phyloP scores from a whole-genome alignment of 306 rosid genomes.

The Carpinus fangiana region DNA sequence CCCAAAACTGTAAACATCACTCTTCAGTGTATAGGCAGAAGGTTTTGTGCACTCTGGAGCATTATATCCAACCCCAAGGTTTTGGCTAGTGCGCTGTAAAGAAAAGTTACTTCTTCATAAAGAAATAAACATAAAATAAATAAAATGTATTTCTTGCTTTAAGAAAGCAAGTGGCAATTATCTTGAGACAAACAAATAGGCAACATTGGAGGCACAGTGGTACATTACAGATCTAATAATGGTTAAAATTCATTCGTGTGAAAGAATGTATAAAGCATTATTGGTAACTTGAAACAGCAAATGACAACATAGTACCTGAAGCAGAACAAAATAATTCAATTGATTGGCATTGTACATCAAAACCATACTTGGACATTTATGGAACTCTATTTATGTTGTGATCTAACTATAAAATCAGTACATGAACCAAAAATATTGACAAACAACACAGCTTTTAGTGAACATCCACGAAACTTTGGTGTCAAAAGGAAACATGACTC shows the following conservation, averaged over 20 bases:
- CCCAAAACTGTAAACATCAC: slow-evolving; percentile 86
- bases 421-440: neutral
- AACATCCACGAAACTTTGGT: neutral
- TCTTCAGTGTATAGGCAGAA: slow-evolving; percentile 62
- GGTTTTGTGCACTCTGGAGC: slow-evolving; percentile 86
- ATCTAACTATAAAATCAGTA: neutral
- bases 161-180: neutral
- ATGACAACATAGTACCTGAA: neutral
- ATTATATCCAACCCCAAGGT: slow-evolving; percentile 74
- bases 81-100: slow-evolving; percentile 63
- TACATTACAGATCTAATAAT: neutral
- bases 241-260: neutral
- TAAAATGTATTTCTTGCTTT: neutral
- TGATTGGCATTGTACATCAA: neutral
- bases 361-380: neutral
- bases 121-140: too few relatives aligned
- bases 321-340: neutral
- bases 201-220: neutral
- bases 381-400: neutral
- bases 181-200: neutral
- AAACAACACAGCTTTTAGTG: neutral
- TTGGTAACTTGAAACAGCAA: neutral
- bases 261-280: neutral
- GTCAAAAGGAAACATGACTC: neutral
- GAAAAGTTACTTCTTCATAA: neutral